Base-by-base conservation (phyloP, 2,329 filamentous ascomycete genomes). In the Orbilia brochopaga region DNA sequence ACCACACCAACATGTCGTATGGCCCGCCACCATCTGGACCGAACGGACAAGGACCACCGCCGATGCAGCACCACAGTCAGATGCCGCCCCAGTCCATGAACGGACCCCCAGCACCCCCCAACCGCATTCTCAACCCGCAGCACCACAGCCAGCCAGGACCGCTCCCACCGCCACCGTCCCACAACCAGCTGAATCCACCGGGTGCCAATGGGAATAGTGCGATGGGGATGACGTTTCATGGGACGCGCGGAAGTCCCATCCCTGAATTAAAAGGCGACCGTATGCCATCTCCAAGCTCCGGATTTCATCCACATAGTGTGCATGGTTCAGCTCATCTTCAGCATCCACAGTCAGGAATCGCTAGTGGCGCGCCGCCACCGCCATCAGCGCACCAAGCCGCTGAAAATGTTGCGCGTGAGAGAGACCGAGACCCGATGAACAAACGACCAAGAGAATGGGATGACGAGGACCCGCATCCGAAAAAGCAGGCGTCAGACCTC, bases 391-490 rank as follows among this genome's bases (percentile, higher is more conserved):
- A 86, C 37, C 87, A 86, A 67, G 86, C 88, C 51, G 87, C 88
- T 52, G 89, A 93, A 77, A 85, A 86, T 69, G 85, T 86, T 23
- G 83, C 85, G 69, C 88, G 86, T 57, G 85, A 88, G 53, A 80
- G 84, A 55, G 75, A 76, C 15, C 60, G 75, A 51, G 76, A 77
- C 15, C 81, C 88, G 0, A 95, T 91, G 40, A 89, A 90, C 65
- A 99, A 99, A 84, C 87, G 94, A 66, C 85, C 88, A 79, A 88
- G 92, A 54, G 94, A 97, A 77, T 97, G 94, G 92, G 94, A 97
- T 75, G 89, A 93, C 37, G 91, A 95, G 37, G 75, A 76, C 21
- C 73, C 70, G 44, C 82, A 86, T 21, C 81, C 87, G 50, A 96
- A 97, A 82, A 97, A 97, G 82, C 87, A 90, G 73, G 88, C 90